Base-by-base conservation (phyloP, 306 rosid genomes). In the Geum urbanum region DNA sequence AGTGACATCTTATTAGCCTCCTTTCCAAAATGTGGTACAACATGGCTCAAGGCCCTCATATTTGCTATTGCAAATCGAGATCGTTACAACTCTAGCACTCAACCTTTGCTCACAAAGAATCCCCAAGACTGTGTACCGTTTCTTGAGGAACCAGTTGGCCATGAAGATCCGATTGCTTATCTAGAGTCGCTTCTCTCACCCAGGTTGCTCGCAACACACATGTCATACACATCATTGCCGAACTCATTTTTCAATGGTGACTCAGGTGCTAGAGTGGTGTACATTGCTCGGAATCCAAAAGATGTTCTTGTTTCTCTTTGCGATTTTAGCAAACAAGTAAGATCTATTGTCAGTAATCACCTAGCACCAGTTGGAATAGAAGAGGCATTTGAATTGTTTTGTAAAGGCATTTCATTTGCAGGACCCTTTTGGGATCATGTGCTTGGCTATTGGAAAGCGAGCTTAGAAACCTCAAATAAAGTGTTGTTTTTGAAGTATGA, bases 401-500 rank as follows among this genome's bases (percentile, higher is more conserved):
- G n/a, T n/a, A n/a, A n/a, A n/a, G n/a, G n/a, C n/a, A n/a, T n/a
- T n/a, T n/a, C n/a, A n/a, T n/a, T n/a, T n/a, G n/a, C n/a, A n/a
- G n/a, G n/a, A n/a, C n/a, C n/a, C n/a, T n/a, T n/a, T n/a, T n/a
- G n/a, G n/a, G n/a, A n/a, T n/a, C n/a, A n/a, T n/a, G n/a, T n/a
- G n/a, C n/a, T n/a, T n/a, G n/a, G n/a, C n/a, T n/a, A n/a, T n/a
- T n/a, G n/a, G n/a, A n/a, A n/a, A n/a, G n/a, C n/a, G n/a, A n/a
- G n/a, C n/a, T n/a, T n/a, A n/a, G n/a, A n/a, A n/a, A n/a, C n/a
- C n/a, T n/a, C n/a, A n/a, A n/a, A n/a, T n/a, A n/a, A n/a, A n/a
- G 70, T 81, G 32, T 4, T 87, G 48, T 85, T 87, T 76, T 55
- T 87, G 19, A 79, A 71, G 76, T 85, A 83, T 14, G 88, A 87